Percentiles rank a stretch among this genome's conserved stretches.
phyloP scores from a whole-genome alignment of 164 flowering plant genomes.

The Macadamia tetraphylla region DNA sequence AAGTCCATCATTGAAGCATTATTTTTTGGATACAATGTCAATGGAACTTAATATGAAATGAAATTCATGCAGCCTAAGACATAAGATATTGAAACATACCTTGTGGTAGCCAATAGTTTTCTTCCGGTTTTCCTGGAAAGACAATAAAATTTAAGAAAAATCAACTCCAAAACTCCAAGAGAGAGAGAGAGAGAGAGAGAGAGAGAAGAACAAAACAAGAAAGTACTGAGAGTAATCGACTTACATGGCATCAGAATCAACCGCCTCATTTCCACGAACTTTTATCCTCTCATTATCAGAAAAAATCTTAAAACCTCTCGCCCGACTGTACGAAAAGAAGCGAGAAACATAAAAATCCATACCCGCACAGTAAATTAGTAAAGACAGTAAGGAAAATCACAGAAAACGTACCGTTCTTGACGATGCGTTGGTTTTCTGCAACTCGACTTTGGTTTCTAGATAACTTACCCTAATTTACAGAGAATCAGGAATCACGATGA shows the following conservation, averaged over 20 bases:
- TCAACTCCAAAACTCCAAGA: background rate
- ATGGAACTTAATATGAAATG: too few species aligned
- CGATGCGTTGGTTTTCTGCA: conserved; percentile 8
- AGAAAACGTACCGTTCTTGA: conserved; percentile 13
- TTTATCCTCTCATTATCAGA: conserved; percentile 25
- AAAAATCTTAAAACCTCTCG: conserved; percentile 37
- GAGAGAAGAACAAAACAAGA: too few species aligned
- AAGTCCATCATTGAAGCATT: too few species aligned
- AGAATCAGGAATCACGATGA: background rate
- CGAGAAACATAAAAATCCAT: background rate
- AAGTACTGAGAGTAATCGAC: conserved; percentile 1
- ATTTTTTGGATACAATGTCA: background rate
- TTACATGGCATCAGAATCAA: conserved; percentile 16
- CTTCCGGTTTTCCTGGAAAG: conserved; percentile 8
- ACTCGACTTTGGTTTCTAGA: conserved; percentile 4
- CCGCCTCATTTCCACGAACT: conserved; percentile 6
- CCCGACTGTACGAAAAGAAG: conserved; percentile 19
- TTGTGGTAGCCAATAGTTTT: conserved; percentile 3
- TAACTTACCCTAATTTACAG: conserved; percentile 19
- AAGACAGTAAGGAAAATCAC: background rate
- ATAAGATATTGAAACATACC: conserved; percentile 7
- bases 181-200: too few species aligned
- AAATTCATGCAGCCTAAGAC: too few species aligned
- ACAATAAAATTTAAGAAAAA: background rate
- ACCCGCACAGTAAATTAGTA: background rate